Percentiles rank a stretch among this genome's conserved stretches.
These are phyloP conservation scores for Cicer judaicum DNA, from an alignment of 306 rosid genomes.

Conservation along the genomic window DNA sequence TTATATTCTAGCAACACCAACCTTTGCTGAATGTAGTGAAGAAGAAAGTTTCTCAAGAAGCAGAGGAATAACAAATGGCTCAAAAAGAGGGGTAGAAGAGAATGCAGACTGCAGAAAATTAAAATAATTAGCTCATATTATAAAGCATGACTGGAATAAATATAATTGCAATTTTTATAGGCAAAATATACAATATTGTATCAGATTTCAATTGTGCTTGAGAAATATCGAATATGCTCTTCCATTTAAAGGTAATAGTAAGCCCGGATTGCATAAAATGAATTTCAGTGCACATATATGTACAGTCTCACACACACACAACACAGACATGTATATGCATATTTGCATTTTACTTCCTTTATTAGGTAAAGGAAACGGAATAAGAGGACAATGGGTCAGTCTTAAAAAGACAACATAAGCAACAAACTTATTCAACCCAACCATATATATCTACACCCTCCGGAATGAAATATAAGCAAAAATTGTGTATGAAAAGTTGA, in stretches of 20 bases:
- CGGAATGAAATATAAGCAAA: no score
- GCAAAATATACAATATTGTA: constrained; percentile 40
- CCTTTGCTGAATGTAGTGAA: constrained; percentile 79
- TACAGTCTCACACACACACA: neutral
- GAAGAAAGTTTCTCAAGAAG: constrained; percentile 95
- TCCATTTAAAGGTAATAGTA: constrained; percentile 11
- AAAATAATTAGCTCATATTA: constrained; percentile 30
- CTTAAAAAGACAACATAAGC: neutral
- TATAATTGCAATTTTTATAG: constrained; percentile 17
- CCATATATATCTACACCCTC: neutral
- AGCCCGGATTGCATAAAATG: constrained; percentile 10
- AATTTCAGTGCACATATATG: neutral
- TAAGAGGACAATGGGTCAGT: constrained; percentile 10
- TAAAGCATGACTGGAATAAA: constrained; percentile 25
- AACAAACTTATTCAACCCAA: neutral
- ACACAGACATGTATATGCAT: neutral
- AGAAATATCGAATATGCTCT: constrained; percentile 36
- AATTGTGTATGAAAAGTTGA: no score
- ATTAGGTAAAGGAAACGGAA: constrained; percentile 19
- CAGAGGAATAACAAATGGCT: constrained; percentile 86
- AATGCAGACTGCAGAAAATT: constrained; percentile 76
- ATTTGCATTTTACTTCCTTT: constrained; percentile 25
- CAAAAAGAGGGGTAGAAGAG: constrained; percentile 74
- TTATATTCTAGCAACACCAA: constrained; percentile 50
- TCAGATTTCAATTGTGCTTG: constrained; percentile 30